Evolutionary conservation across 129 eudicot genomes (phyloP), one percentile per base, ranked within the genome.

Genomic region (Heracleum sosnowskyi): DNA sequence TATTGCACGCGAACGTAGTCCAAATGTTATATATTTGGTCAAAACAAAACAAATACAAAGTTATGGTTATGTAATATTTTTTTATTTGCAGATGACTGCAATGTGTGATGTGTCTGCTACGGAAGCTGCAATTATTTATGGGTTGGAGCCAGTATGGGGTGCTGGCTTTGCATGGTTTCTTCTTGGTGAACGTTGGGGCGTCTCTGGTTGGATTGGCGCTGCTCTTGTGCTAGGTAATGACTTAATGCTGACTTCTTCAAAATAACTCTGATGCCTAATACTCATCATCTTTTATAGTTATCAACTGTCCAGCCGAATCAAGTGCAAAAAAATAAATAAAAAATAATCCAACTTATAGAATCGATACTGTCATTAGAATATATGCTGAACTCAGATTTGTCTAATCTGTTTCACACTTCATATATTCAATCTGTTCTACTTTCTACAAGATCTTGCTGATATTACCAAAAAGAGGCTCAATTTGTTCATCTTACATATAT

Each of bases 121-220:
- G 51, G 96, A 93, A 86, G 77, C 98, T 41, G 96, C 96, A 40
- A 84, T 93, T 34, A 83, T 93, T 36, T 93, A 93, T 76, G 98
- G 93, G 20, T 76, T 93, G 87, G 98, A 93, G 77, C 98, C 96
- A 55, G 89, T 93, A 47, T 93, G 98, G 96, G 98, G 98, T 83
- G 98, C 98, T 80, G 89, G 92, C 68, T 93, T 93, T 87, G 98
- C 97, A n/a, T 93, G 98, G 98, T 89, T 89, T 81, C 88, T 93
- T 74, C 94, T 93, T 74, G 98, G 96, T 66, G 97, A 93, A 84
- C 83, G 98, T 74, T 93, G 98, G 98, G 96, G 98, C 39, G 41
- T 84, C 60, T 83, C 76, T 76, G 98, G 98, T 76, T 93, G 94
- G 96, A 87, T 93, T 82, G 98, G 98, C 34, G 96, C 98, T 69